Evolutionary conservation across 495 filamentous ascomycete genomes (phyloP), one percentile per base, ranked within the genome.

Genomic region (Xylaria telfairii): DNA sequence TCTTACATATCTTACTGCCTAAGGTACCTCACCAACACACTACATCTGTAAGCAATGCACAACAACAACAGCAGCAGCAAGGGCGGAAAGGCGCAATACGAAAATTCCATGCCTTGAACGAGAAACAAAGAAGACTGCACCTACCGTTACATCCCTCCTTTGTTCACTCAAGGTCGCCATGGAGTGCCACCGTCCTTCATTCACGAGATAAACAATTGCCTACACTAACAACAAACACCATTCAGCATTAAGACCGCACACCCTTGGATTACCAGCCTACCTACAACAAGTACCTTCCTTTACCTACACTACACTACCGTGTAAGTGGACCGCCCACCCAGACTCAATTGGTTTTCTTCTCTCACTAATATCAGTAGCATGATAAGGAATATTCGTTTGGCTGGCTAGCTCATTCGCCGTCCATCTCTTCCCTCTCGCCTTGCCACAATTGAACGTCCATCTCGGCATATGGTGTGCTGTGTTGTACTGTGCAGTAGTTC

Each of bases 301-400:
- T 46, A 13, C 17, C 56, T 28, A 37, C 7, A 19, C 9, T n/a
- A 49, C 17, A 37, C 28, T 21, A 54, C 30, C 56, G 56, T 37
- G 56, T 59, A 59, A 59, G 56, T 59, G 56, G 56, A 59, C 19
- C 56, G 32, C 56, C 56, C 56, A 32, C 30, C 53, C 53, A 4
- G 32, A 37, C 32, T 59, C 56, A 4, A 32, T 21, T n/a, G 9
- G 32, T 21, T 59, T 37, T 32, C 15, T 21, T n/a, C 32, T 17
- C 56, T 59, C 32, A 21, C 30, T 59, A 4, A 59, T 37, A 37
- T 39, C 32, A 34, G 56, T 37, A 59, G 30, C 13, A 59, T 59
- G 56, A 59, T 39, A 59, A 59, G 28, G 8, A 34, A 37, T 37
- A 59, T 59, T 34, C n/a, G 10, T 59, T 59, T 59, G 21, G 32